Base-by-base conservation (phyloP, 805 yeast species). In the Debaryomyces prosopidis region DNA sequence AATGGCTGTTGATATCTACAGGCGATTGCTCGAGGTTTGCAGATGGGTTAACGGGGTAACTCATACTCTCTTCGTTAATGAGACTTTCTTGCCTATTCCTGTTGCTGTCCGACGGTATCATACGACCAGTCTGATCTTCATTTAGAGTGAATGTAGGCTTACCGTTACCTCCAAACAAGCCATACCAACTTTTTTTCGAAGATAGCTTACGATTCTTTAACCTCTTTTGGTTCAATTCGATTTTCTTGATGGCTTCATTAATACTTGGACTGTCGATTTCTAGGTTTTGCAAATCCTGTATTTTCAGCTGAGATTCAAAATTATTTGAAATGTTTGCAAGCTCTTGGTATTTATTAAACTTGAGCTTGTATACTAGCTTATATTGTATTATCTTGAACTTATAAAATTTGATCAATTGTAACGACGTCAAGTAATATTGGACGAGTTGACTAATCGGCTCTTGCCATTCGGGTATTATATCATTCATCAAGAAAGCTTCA, bases 361-460 rank as follows among this genome's bases (percentile, higher is more conserved):
- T 69, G 43, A 70, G 62, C 50, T 67, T 68, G 52, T 68, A 65
- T 18, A 72, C 46, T 17, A 73, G 66, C 47, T 70, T 66, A 49
- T 72, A 65, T 55, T 80, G 85, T 17, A 77, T 58, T 34, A 80
- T 77, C 54, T 80, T 80, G 58, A 69, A 61, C 52, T 79, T 79
- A 58, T 80, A 69, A 55, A 77, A 80, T 40, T 68, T 69, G 32
- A 80, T 58, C 39, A 80, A 55, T 43, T 76, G 73, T 18, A 77
- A 56, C 12, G 77, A 68, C 12, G 77, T 62, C 26, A 64, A 46
- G 45, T 75, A 65, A 36, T 79, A 76, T 39, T 73, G 75, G 41
- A 71, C 68, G 40, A 79, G 52, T 43, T 77, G 80, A 53, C 74
- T 69, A 17, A 79, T 55, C 11, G 81, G 79, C 55, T 80, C 84